Evolutionary conservation across 2,329 filamentous ascomycete genomes (phyloP).

Genomic region (Alternaria rosae): DNA sequence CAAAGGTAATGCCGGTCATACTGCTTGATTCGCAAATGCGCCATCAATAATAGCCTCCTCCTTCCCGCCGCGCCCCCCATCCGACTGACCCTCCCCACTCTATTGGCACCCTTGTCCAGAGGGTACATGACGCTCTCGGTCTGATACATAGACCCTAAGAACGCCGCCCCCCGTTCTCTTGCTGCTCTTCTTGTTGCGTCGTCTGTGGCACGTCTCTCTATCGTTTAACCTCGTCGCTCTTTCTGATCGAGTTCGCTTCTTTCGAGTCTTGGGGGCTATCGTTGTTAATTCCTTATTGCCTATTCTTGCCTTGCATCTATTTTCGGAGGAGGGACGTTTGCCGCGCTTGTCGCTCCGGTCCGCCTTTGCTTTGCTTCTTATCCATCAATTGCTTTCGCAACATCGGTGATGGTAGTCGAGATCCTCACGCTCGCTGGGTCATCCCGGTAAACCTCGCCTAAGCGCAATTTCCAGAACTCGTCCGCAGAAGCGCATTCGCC

Average conservation of each 20-base stretch:
- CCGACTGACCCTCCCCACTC: constrained; percentile 11
- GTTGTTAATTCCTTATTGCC: constrained; percentile 18
- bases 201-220: constrained; percentile 23
- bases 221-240: constrained; percentile 36
- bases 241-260: constrained; percentile 26
- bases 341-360: constrained; percentile 3
- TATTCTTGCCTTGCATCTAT: constrained; percentile 6
- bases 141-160: constrained; percentile 16
- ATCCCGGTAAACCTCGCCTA: constrained; percentile 34
- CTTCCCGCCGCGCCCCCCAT: constrained; percentile 6
- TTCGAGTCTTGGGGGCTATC: constrained; percentile 11
- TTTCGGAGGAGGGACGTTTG: constrained; percentile 2
- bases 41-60: constrained; percentile 17
- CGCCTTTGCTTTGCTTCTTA: constrained; percentile 2
- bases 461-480: constrained; percentile 28
- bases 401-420: constrained; percentile 27
- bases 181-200: constrained; percentile 5
- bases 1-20: constrained; percentile 10
- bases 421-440: constrained; percentile 21
- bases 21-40: constrained; percentile 19
- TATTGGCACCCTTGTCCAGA: constrained; percentile 7
- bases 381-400: constrained; percentile 5
- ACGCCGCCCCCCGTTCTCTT: constrained; percentile 9
- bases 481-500: constrained; percentile 26
- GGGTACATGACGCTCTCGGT: constrained; percentile 9